Evolutionary conservation across 768 basidiomycete genomes (phyloP).

Genomic region (Podaxis sp.): DNA sequence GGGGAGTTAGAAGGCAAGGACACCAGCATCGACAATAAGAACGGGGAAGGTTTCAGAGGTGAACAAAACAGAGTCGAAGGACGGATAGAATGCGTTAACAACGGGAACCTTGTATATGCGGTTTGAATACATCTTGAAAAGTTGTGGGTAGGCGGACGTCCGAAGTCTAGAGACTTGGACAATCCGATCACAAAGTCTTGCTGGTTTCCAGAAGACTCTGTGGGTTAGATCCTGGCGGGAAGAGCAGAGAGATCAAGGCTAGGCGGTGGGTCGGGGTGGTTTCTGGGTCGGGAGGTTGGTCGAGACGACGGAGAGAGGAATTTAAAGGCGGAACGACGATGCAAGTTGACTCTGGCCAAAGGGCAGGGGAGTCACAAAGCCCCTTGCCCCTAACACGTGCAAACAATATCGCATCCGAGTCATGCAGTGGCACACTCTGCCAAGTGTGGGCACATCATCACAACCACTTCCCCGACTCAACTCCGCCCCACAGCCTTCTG

Average conservation of each 20-base stretch:
- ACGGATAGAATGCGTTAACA: constrained; percentile 19
- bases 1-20: constrained; percentile 27
- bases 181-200: constrained; percentile 35
- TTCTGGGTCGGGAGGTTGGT: constrained; percentile 5
- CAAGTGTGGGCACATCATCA: constrained; percentile 1
- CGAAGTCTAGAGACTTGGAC: constrained; percentile 38
- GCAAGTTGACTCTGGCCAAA: constrained; percentile 7
- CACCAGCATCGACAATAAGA: constrained; percentile 30
- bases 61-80: constrained; percentile 9
- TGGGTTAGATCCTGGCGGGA: constrained; percentile 7
- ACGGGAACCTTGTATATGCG: constrained; percentile 12
- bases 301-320: neutral
- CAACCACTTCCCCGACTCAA: constrained; percentile 17
- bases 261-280: neutral
- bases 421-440: constrained; percentile 4
- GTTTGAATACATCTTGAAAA: constrained; percentile 36
- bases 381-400: constrained; percentile 9
- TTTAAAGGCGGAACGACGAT: constrained; percentile 2
- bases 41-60: constrained; percentile 15
- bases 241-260: neutral
- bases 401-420: constrained; percentile 11
- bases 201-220: constrained; percentile 28
- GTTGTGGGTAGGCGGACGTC: constrained; percentile 28
- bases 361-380: constrained; percentile 7
- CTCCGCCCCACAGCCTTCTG: constrained; percentile 17